Evolutionary conservation across 2,329 filamentous ascomycete species (phyloP), one percentile per base, ranked within the genome.

Genomic region (Graphilbum sp.): DNA sequence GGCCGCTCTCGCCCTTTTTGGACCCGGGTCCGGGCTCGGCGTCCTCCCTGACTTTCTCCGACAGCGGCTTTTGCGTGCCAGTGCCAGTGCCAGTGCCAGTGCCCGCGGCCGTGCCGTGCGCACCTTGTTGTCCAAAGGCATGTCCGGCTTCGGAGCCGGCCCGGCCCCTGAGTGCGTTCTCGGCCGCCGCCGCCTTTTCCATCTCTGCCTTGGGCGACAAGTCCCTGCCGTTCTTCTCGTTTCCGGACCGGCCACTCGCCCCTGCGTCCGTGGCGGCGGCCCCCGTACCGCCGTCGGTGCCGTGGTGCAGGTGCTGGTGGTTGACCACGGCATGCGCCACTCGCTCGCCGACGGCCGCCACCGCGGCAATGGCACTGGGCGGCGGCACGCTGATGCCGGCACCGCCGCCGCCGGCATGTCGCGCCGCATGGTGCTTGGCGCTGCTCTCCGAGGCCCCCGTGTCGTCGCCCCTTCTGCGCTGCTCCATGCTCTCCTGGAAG

Each of bases 401-500:
- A 20, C 57, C 58, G 11, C 41, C 43, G 12, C 43, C 43, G 2
- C 36, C 36, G 8, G 34, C 25, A 20, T 37, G 36, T 15, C 36
- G 21, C 50, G 57, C 7, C 6, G 32, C 21, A 19, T 37, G 36
- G 17, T 34, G 20, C 49, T 57, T 6, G 19, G 20, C 36, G 9
- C 15, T 17, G 21, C n/a, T 12, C 34, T 19, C 25, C 30, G 18
- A 16, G 17, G 32, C 32, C 32, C 18, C 55, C 54, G 63, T 48
- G 54, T 79, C 59, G 20, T 65, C 72, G 17, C 31, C 31, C 6
- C 36, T 54, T 47, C 63, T 83, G 56, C 49, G 69, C 57, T 61
- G 61, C 35, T 66, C 65, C 66, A 72, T 71, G 52, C 62, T 70
- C 48, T 80, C 76, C 40, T 72, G 70, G 62, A 98, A 95, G 34